Evolutionary conservation across 805 yeast species (phyloP), one percentile per base, ranked within the genome.

Genomic region (Kodamaea jinghongensis): DNA sequence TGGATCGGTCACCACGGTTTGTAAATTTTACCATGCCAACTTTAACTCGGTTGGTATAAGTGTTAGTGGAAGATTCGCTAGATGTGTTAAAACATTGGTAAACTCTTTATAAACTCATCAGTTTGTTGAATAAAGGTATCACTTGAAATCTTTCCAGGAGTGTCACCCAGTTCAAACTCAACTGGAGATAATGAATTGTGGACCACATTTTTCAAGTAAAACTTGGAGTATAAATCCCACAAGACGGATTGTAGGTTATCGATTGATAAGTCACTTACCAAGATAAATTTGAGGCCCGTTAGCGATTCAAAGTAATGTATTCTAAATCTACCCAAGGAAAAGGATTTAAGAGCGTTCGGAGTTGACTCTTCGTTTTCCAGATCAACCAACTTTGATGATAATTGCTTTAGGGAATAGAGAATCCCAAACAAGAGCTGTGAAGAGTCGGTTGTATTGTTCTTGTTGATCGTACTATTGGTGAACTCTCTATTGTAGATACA

Each of bases 361-460:
- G 38, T 47, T 8, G 39, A 20, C 10, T 42, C 49, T 11, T 28
- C 41, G 6, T 41, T 41, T 28, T 45, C 75, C 23, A 48, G 48
- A 34, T 57, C 64, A 16, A 67, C 70, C 34, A 75, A 53, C 47
- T 69, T 81, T n/a, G 78, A 70, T 0, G 91, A 75, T 28, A 93
- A 76, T 46, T 83, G 86, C 38, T 89, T 74, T 45, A 91, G 62
- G 9, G 96, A 88, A 57, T 80, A 85, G 7, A 87, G 67, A 28
- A 86, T 79, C 9, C 99, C 99, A 57, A 87, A 93, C 10, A 93
- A 70, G 25, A 93, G 74, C 58, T 91, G 84, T 6, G 93, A 82
- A 10, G 78, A 69, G 54, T 89, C 88, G 35, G 82, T 83, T 31
- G 76, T 72, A 54, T 79, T 81, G 43, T 71, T 75, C 10, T 70